Base-by-base conservation (phyloP, 1,284 basidiomycete genomes). In the Rhodotorula mucilaginosa region DNA sequence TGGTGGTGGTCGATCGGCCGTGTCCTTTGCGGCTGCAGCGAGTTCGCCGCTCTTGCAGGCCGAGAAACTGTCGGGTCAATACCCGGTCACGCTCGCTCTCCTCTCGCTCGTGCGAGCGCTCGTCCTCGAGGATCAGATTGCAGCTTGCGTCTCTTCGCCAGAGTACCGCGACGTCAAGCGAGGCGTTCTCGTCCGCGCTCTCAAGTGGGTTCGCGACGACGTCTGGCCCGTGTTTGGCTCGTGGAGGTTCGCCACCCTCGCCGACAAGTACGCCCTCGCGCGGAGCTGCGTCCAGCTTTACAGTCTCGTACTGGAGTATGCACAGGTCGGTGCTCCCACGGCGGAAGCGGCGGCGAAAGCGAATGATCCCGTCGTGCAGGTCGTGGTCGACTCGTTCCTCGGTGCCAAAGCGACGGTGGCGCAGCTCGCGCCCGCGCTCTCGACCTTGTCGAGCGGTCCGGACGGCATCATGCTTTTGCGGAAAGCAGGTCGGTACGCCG, bases 191-290 rank as follows among this genome's bases (percentile, higher is more conserved):
- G 82, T 89, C 62, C 88, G 92, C 47, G 90, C 90, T 0, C 84
- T 87, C 15, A 84, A 84, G 23, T 93, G 94, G 78, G 85, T 93
- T 15, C 89, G 91, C 76, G 87, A 88, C 31, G 89, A 91, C 79
- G 87, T 95, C 46, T 95, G 93, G 92, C 85, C 90, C 1, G 90
- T 91, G 76, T 89, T 92, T 79, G 81, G 88, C 61, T 86, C 87
- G 10, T 94, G 93, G 93, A 88, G 89, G 78, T 95, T 92, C 76
- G 83, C 84, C 2, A 88, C 88, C 70, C 82, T 92, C 15, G 87
- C 88, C 12, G 90, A 93, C 76, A 84, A 89, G 51, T 92, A 92
- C 78, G 90, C 91, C 81, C 89, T 94, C 63, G 89, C 89, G 18
- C 83, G 84, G 69, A 84, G 88, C 39, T 85, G 92, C 60, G 85